Base-by-base conservation (phyloP, 2,329 filamentous ascomycete species). In the Pestalotiopsis sp. region DNA sequence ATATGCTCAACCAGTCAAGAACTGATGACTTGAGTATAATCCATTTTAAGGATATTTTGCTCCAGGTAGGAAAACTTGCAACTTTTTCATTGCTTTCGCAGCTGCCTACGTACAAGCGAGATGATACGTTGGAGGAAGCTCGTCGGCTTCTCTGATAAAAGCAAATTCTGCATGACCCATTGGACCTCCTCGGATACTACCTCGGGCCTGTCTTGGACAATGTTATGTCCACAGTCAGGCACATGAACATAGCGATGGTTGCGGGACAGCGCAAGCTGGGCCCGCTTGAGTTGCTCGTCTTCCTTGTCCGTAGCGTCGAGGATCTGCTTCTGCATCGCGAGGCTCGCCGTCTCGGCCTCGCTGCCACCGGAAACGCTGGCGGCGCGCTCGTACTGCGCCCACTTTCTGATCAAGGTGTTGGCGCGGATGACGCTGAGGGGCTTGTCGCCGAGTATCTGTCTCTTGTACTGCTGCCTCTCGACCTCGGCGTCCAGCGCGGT, bases 251-350 rank as follows among this genome's bases (percentile, higher is more conserved):
- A 77, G n/a, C 69, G 70, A 31, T 36, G 67, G 20, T 58, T 69
- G 36, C 41, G 60, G 62, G 74, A 75, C 12, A 78, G 69, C 0
- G 64, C 68, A 23, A 77, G 67, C 71, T 77, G 76, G 45, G 68
- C 72, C 64, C 69, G 74, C 71, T 78, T 77, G 36, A 77, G 69
- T 62, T 69, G 64, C 70, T 75, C 72, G 25, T 77, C 76, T 66
- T 73, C 74, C 14, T 63, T 66, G 9, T 77, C 75, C 39, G 69
- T 68, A 6, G 63, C 38, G 60, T 36, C 27, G 20, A 76, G 68
- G 71, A 77, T 70, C 41, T 73, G 66, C 63, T 73, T 63, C 64
- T 71, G 68, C 3, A 62, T 36, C 1, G 20, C 62, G 14, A 75
- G 59, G 2, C 25, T 59, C 13, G 49, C 63, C 3, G 41, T 64